Conservation (phyloP, 2,329 filamentous ascomycete species). For the Fusarium chuoi region DNA sequence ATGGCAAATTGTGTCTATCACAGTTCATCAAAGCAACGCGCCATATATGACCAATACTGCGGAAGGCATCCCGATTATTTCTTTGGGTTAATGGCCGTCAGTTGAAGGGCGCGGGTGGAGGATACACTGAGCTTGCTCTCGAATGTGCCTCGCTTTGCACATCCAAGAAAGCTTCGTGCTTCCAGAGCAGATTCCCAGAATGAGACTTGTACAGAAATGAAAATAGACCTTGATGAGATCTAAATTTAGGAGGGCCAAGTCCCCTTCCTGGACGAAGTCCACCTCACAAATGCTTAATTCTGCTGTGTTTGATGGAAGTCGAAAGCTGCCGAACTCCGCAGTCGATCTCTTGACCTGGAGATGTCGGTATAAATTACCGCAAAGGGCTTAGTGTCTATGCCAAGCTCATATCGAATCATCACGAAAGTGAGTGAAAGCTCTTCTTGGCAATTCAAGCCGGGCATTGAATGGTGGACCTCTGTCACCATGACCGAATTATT, state of each 20-base stretch:
- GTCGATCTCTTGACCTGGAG: not conserved
- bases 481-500: not conserved
- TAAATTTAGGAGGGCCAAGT: accelerated
- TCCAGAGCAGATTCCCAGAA: accelerated
- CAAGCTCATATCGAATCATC: not conserved
- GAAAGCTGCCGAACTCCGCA: not conserved
- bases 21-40: not conserved
- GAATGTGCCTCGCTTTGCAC: not conserved
- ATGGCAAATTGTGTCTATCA: not conserved
- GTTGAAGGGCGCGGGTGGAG: not conserved
- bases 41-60: not conserved
- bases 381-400: accelerated
- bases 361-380: not conserved
- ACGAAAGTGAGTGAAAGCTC: not conserved
- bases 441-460: constrained; percentile 20
- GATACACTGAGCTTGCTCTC: not conserved
- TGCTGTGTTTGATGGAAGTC: not conserved
- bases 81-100: not conserved
- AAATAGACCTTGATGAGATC: accelerated
- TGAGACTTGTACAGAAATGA: not conserved
- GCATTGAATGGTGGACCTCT: not conserved
- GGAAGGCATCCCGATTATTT: not conserved
- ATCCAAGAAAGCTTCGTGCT: no score
- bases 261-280: accelerated
- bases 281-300: not conserved